Base-by-base conservation (phyloP, 2,329 filamentous ascomycete genomes). In the Cadophora gregata region DNA sequence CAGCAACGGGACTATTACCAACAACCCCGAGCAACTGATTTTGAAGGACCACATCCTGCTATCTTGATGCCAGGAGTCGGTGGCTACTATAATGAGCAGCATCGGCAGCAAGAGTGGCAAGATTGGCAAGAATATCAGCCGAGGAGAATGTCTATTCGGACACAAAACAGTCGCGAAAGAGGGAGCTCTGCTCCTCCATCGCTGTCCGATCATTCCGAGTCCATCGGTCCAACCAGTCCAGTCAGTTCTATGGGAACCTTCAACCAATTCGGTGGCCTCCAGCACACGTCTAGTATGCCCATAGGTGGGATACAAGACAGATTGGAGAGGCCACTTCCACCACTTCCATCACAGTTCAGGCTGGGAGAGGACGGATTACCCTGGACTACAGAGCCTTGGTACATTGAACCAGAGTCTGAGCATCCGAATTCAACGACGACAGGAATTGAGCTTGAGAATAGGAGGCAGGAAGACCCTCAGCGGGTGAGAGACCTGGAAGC, bases 351-450 rank as follows among this genome's bases (percentile, higher is more conserved):
- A 25, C 66, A 67, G 42, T 77, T 76, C 65, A 73, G 76, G 51
- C 72, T 77, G 0, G 76, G 76, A 4, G 75, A 77, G 53, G 73
- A 72, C 38, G 73, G 69, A 29, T 55, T 77, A 19, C 76, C 76
- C 36, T 77, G 76, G 76, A 73, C 74, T 24, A 72, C 73, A n/a
- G 71, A 72, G 16, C 69, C 73, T 31, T 76, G 70, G 61, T 76
- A 75, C 62, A 67, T 68, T 31, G 65, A 65, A 50, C 50, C 64
- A 21, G 68, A 71, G 25, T 58, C 69, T 12, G 59, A 58, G 45
- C 42, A 51, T 61, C 48, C 14, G 31, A 50, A 62, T 12, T 58
- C 67, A 14, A 62, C 60, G 4, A 59, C 67, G 33, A 48, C 66
- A 25, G 67, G 51, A 10, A 67, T 65, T 16, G 68, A 73, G 53